Conservation (phyloP, 176 grass and related monocot genomes). For the Hordeum marinum region DNA sequence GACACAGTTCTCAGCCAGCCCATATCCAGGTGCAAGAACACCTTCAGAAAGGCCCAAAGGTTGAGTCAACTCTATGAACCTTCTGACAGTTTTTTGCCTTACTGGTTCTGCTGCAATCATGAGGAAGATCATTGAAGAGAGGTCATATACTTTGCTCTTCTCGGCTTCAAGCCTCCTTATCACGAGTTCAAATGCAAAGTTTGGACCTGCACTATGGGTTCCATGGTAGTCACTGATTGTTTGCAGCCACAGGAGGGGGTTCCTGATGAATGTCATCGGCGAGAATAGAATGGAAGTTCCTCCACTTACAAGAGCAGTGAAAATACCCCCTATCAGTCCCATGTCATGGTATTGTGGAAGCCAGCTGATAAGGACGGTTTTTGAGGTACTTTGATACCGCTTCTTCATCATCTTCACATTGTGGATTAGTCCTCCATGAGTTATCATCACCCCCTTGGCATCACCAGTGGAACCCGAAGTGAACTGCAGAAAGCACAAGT, state of each 20-base stretch:
- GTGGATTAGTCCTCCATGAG: conserved; percentile 68
- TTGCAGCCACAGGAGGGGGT: conserved; percentile 67
- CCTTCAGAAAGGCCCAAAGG: conserved; percentile 64
- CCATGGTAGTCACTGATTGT: conserved; percentile 54
- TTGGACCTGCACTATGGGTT: conserved; percentile 72
- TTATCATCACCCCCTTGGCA: conserved; percentile 82
- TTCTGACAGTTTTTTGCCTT: conserved; percentile 68
- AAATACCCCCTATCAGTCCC: conserved; percentile 71
- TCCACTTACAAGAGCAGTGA: conserved; percentile 76
- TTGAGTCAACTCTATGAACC: conserved; percentile 55
- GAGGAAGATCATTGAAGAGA: conserved; percentile 66
- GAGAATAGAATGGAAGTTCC: conserved; percentile 69
- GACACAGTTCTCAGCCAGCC: conserved; percentile 71
- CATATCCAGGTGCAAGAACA: conserved; percentile 67
- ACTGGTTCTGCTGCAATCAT: conserved; percentile 83
- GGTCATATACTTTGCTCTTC: conserved; percentile 47
- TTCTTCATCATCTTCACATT: conserved; percentile 74
- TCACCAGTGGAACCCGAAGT: conserved; percentile 80
- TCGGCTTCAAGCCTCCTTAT: conserved; percentile 54
- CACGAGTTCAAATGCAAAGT: conserved; percentile 71
- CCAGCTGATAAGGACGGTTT: conserved; percentile 68
- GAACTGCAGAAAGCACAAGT: conserved; percentile 74
- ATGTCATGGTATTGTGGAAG: conserved; percentile 90
- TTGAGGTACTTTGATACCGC: conserved; percentile 58
- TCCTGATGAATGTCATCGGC: conserved; percentile 73